Conservation (phyloP, 257 asterid species). For the Plantago elongata region DNA sequence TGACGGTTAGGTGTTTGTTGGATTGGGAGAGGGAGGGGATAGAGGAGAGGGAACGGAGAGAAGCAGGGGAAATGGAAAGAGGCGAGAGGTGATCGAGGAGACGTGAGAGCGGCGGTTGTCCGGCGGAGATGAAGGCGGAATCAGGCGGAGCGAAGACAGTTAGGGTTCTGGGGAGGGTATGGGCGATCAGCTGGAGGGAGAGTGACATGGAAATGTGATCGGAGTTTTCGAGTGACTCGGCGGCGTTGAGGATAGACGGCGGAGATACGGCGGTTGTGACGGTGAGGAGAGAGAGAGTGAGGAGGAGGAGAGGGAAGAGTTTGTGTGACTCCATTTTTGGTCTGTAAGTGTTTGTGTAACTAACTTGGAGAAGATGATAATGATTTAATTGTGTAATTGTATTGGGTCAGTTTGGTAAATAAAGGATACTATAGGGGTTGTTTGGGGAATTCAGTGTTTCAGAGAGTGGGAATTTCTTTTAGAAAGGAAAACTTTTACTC, state of each 20-base stretch:
- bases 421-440: too few species aligned
- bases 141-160: constrained; percentile 83
- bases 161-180: constrained; percentile 35
- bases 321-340: constrained; percentile 33
- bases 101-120: constrained; percentile 64
- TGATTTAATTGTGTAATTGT: too few species aligned
- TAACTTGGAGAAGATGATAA: too few species aligned
- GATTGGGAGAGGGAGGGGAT: constrained; percentile 59
- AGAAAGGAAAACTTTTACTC: too few species aligned
- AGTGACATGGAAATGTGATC: constrained; percentile 74
- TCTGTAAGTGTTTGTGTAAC: too few species aligned
- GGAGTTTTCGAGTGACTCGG: constrained; percentile 56
- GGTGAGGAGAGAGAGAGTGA: constrained; percentile 27
- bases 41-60: constrained; percentile 51
- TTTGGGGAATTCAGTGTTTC: too few species aligned
- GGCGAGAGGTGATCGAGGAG: constrained; percentile 81
- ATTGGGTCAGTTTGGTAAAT: too few species aligned
- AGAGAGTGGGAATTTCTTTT: too few species aligned
- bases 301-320: constrained; percentile 22
- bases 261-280: constrained; percentile 28
- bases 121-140: constrained; percentile 40
- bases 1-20: constrained; percentile 36
- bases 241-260: constrained; percentile 54
- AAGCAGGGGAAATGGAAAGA: constrained; percentile 44
- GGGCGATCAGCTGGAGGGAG: constrained; percentile 45